A percentile compares a stretch with the other conserved stretches of the same genome.
These are phyloP conservation scores for Salix arbutifolia DNA, from an alignment of 345 rosid genomes.

Conservation along the genomic window DNA sequence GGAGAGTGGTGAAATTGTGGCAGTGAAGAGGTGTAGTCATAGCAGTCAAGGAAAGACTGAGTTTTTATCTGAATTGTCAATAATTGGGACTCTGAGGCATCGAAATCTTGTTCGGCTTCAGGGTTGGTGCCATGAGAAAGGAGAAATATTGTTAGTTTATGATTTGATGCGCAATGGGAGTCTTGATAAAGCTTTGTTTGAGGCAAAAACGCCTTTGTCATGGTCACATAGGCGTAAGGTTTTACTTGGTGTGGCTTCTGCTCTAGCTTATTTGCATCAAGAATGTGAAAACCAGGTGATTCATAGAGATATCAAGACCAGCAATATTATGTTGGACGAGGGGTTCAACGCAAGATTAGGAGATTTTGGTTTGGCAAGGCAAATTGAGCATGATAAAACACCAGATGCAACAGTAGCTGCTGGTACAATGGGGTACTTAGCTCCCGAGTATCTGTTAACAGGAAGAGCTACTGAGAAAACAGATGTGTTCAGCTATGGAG, in stretches of 20 bases:
- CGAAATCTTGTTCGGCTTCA: conserved; percentile 85
- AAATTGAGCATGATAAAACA: conserved; percentile 81
- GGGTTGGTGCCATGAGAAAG: conserved; percentile 94
- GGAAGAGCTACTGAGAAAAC: conserved; percentile 91
- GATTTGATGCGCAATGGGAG: conserved; percentile 96
- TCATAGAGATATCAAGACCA: conserved; percentile 85
- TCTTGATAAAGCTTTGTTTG: conserved; percentile 86
- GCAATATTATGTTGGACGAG: conserved; percentile 90
- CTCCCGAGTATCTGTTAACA: conserved; percentile 86
- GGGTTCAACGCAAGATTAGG: conserved; percentile 82
- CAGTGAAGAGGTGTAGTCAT: conserved; percentile 90
- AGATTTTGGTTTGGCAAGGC: conserved; percentile 89
- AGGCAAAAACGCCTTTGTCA: conserved; percentile 61
- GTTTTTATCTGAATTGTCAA: conserved; percentile 73
- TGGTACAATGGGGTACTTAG: conserved; percentile 97
- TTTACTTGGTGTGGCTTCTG: conserved; percentile 82
- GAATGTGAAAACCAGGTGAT: conserved; percentile 97
- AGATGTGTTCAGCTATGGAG: conserved; percentile 90
- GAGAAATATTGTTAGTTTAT: conserved; percentile 78
- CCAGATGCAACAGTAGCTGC: conserved; percentile 96
- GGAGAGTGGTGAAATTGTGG: conserved; percentile 69
- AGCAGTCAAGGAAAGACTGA: conserved; percentile 79
- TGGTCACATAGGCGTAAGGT: conserved; percentile 76
- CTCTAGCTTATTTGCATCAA: conserved; percentile 89
- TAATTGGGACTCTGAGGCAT: conserved; percentile 85